Percentiles rank a stretch among this genome's conserved stretches.
These are phyloP conservation scores for Zelopaecilomyces penicillatus DNA, from an alignment of 2,329 filamentous ascomycete species.

Conservation along the genomic window DNA sequence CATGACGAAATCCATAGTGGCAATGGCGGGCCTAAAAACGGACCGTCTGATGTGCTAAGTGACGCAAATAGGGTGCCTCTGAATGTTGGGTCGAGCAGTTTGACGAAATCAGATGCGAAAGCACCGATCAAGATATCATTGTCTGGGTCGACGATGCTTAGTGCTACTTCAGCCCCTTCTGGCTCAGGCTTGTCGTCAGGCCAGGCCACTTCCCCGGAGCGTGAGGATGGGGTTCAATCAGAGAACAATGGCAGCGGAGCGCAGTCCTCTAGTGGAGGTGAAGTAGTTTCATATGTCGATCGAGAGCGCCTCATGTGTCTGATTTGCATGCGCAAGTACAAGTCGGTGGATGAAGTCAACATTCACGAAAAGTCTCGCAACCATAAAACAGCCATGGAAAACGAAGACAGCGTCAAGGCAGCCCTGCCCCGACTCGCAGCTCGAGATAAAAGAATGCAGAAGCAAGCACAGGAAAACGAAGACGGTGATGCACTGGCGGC, in stretches of 20 bases:
- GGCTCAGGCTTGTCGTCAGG: slow-evolving; percentile 24
- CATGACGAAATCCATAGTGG: slow-evolving; percentile 30
- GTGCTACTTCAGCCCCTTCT: background rate
- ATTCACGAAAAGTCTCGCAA: slow-evolving; percentile 35
- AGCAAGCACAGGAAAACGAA: slow-evolving; percentile 15
- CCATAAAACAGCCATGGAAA: slow-evolving; percentile 31
- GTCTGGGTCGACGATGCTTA: slow-evolving; percentile 6
- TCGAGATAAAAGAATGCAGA: slow-evolving; percentile 28
- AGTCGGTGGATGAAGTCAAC: slow-evolving; percentile 32
- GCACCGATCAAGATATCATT: slow-evolving; percentile 26
- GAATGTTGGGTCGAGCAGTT: slow-evolving; percentile 1
- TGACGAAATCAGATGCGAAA: slow-evolving; percentile 11
- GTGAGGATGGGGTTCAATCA: slow-evolving; percentile 2
- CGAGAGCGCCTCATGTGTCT: slow-evolving; percentile 38
- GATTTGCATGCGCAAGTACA: slow-evolving; percentile 40
- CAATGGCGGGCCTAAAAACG: slow-evolving; percentile 4
- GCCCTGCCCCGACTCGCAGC: slow-evolving; percentile 32
- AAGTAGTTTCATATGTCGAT: slow-evolving; percentile 48
- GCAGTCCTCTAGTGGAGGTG: background rate
- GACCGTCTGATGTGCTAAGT: background rate
- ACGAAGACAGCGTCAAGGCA: slow-evolving; percentile 40
- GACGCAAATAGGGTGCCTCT: background rate
- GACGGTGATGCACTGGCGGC: slow-evolving; percentile 4
- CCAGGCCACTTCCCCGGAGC: slow-evolving; percentile 11
- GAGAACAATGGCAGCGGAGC: slow-evolving; percentile 3